Conservation (phyloP, 257 asterid genomes). For the Salvia splendens region DNA sequence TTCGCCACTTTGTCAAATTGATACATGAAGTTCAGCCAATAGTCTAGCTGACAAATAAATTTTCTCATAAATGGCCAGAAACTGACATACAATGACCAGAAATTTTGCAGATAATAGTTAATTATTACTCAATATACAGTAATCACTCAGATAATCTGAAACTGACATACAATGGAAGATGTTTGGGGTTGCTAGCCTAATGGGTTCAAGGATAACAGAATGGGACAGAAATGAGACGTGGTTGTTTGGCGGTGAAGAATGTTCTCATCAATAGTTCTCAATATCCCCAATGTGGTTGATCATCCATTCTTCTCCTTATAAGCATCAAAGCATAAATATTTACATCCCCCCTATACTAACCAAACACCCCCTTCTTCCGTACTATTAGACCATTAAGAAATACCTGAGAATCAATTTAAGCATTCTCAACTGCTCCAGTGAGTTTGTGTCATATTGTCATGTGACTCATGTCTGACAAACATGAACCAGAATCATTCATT, state of each 20-base stretch:
- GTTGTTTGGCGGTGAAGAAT: not conserved
- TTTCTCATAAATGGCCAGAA: slow-evolving; percentile 5
- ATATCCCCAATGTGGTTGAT: not conserved
- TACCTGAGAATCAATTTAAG: slow-evolving; percentile 16
- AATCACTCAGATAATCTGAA: not conserved
- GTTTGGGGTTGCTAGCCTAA: not conserved
- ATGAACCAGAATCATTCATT: slow-evolving; percentile 12
- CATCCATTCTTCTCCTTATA: not conserved
- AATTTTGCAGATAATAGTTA: not conserved
- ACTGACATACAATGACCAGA: not conserved
- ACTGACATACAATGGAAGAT: not conserved
- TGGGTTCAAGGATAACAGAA: not conserved
- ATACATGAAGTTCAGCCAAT: slow-evolving; percentile 6
- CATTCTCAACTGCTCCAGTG: not conserved
- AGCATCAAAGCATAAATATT: slow-evolving; percentile 4
- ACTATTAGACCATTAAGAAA: not conserved
- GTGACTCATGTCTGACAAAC: slow-evolving; percentile 12
- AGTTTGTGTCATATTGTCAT: slow-evolving; percentile 3
- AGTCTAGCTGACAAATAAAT: slow-evolving; percentile 6
- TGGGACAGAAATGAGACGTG: not conserved
- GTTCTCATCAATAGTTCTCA: not conserved
- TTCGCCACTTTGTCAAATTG: slow-evolving; percentile 16
- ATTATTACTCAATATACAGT: not conserved
- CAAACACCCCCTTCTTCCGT: not conserved
- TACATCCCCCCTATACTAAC: not conserved